Conservation (phyloP, 148 eudicot species). For the Amaranthus palmeri region DNA sequence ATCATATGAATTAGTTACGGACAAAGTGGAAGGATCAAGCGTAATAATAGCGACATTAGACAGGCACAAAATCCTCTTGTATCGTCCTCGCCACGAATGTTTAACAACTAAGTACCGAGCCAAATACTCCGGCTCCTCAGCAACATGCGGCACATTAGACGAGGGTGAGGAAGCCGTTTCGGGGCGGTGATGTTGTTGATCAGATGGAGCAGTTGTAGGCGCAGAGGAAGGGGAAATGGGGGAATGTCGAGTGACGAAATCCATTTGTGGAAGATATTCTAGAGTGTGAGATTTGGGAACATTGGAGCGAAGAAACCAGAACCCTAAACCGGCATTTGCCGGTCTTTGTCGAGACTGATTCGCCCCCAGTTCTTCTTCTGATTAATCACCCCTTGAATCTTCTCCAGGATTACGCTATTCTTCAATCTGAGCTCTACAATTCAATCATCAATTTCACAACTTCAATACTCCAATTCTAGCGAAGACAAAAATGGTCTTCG, state of each 20-base stretch:
- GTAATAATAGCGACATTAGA: conserved; percentile 55
- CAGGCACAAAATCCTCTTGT: conserved; percentile 82
- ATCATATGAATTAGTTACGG: conserved; percentile 83
- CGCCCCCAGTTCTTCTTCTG: conserved; percentile 85
- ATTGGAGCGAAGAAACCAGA: conserved; percentile 65
- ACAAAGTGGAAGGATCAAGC: conserved; percentile 68
- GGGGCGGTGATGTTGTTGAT: neutral
- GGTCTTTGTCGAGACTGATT: conserved; percentile 90
- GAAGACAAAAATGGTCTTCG: neutral
- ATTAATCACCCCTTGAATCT: no score
- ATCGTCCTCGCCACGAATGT: conserved; percentile 97
- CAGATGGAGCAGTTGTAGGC: conserved; percentile 17
- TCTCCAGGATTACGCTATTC: neutral
- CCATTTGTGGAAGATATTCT: conserved; percentile 88
- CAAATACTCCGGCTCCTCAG: conserved; percentile 87
- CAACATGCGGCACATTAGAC: conserved; percentile 26
- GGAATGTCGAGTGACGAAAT: conserved; percentile 68
- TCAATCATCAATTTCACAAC: neutral
- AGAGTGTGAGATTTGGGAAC: conserved; percentile 72
- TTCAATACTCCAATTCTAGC: neutral
- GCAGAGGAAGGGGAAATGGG: conserved; percentile 30
- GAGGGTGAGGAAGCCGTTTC: conserved; percentile 24
- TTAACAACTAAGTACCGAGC: conserved; percentile 74
- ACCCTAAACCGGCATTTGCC: conserved; percentile 60
- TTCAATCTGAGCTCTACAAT: neutral